phyloP scores from a whole-genome alignment of 768 basidiomycete genomes.

The Xerocomus brunneocitrinus region DNA sequence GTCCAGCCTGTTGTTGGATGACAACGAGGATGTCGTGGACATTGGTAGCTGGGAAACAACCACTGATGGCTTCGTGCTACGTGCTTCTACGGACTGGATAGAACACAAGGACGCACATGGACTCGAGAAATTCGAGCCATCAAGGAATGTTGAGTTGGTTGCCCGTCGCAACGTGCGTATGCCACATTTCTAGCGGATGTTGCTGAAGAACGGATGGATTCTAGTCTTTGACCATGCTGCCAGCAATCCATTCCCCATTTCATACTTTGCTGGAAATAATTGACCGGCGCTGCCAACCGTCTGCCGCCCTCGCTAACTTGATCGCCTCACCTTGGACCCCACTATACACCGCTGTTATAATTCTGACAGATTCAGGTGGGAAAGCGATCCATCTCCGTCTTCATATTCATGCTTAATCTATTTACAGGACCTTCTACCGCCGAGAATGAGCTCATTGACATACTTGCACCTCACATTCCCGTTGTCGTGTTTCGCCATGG shows the following conservation, averaged over 20 bases:
- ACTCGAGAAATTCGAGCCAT: conserved; percentile 60
- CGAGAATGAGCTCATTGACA: conserved; percentile 46
- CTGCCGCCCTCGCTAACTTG: conserved; percentile 44
- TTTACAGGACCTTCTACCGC: conserved; percentile 24
- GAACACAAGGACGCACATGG: conserved; percentile 63
- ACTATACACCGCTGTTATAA: conserved; percentile 56
- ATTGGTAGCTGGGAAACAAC: conserved; percentile 53
- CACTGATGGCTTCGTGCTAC: conserved; percentile 41
- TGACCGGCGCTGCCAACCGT: conserved; percentile 50
- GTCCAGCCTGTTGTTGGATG: conserved; percentile 48
- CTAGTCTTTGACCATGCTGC: conserved; percentile 34
- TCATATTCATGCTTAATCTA: not conserved
- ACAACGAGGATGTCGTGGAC: conserved; percentile 67
- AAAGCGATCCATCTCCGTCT: conserved; percentile 2
- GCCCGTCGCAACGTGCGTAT: conserved; percentile 49
- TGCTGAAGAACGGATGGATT: conserved; percentile 7
- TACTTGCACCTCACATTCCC: conserved; percentile 51
- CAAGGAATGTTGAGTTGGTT: conserved; percentile 59
- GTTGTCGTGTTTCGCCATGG: conserved; percentile 49
- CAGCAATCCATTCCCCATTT: conserved; percentile 55
- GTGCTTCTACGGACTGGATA: conserved; percentile 68
- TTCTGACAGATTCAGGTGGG: conserved; percentile 48
- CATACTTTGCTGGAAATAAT: conserved; percentile 48
- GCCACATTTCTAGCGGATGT: not conserved
- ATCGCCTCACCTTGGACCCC: conserved; percentile 56